A percentile compares a stretch with the other conserved stretches of the same genome.
These are phyloP conservation scores for Blastomyces parvus DNA, from an alignment of 2,329 filamentous ascomycete genomes.

Conservation along the genomic window DNA sequence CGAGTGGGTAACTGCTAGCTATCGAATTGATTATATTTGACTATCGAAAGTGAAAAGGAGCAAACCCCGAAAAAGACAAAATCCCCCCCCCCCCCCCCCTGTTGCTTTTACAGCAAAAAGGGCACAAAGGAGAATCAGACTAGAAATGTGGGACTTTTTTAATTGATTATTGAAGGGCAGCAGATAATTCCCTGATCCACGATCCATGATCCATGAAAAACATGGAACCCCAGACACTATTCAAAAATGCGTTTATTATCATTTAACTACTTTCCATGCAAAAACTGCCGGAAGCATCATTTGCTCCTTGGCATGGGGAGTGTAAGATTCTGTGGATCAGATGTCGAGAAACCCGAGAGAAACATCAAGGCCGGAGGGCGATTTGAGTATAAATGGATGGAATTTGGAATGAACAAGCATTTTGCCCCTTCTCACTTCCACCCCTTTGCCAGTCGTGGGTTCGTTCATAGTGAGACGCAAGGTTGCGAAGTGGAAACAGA, in stretches of 20 bases:
- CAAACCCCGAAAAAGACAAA: background rate
- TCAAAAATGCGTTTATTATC: too few relatives aligned
- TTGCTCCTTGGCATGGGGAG: too few relatives aligned
- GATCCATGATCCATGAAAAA: background rate
- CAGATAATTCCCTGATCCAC: background rate
- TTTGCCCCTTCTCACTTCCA: too few relatives aligned
- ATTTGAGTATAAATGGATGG: background rate
- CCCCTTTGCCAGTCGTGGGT: too few relatives aligned
- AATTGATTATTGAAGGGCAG: background rate
- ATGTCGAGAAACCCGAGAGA: background rate
- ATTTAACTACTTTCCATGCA: too few relatives aligned
- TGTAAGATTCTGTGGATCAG: too few relatives aligned
- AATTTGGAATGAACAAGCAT: background rate
- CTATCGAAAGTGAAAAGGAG: background rate
- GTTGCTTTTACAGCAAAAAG: background rate
- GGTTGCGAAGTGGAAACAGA: too few relatives aligned
- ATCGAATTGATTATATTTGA: too few relatives aligned
- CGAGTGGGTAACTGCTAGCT: too few relatives aligned
- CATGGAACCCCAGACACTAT: background rate
- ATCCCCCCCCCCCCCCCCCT: too few relatives aligned
- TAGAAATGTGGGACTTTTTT: background rate
- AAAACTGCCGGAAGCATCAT: too few relatives aligned
- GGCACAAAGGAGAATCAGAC: background rate
- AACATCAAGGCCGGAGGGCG: background rate
- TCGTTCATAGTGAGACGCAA: too few relatives aligned